phyloP scores from a whole-genome alignment of 73 alveolate species.

The Paramecium sexaurelia region DNA sequence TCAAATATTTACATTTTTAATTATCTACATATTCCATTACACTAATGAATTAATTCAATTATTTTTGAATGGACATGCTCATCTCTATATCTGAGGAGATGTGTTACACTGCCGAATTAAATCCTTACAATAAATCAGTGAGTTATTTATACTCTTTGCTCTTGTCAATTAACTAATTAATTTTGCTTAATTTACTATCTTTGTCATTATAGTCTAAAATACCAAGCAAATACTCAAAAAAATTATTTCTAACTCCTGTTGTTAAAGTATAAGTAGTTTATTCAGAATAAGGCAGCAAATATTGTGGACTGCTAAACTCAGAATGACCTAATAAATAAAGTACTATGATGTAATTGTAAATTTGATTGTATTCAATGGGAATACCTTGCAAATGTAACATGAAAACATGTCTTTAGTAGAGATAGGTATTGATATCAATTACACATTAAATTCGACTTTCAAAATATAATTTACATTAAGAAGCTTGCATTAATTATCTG shows the following conservation, averaged over 20 bases:
- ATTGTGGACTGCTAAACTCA: slow-evolving; percentile 22
- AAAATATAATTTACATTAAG: slow-evolving; percentile 24
- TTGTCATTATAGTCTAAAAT: neutral
- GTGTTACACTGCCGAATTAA: slow-evolving; percentile 53
- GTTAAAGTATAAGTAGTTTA: slow-evolving; percentile 24
- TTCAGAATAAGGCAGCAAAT: slow-evolving; percentile 24
- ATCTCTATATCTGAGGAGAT: neutral
- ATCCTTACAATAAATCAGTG: slow-evolving; percentile 14
- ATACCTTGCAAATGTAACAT: neutral
- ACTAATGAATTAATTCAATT: slow-evolving; percentile 35
- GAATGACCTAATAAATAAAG: slow-evolving; percentile 18
- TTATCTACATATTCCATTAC: slow-evolving; percentile 39
- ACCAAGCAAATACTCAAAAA: neutral
- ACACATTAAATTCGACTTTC: slow-evolving; percentile 21
- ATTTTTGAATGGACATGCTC: neutral
- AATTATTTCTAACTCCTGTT: slow-evolving; percentile 23
- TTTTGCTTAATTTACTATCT: slow-evolving; percentile 25
- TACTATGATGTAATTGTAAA: neutral
- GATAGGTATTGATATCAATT: slow-evolving; percentile 26
- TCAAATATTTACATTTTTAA: slow-evolving; percentile 23
- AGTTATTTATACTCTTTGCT: slow-evolving; percentile 37
- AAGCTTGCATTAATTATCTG: slow-evolving; percentile 17
- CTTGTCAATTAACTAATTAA: neutral
- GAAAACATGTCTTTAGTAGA: neutral
- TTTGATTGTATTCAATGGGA: neutral